Evolutionary conservation across 768 basidiomycete species (phyloP).

Genomic region (Jaapia argillacea): DNA sequence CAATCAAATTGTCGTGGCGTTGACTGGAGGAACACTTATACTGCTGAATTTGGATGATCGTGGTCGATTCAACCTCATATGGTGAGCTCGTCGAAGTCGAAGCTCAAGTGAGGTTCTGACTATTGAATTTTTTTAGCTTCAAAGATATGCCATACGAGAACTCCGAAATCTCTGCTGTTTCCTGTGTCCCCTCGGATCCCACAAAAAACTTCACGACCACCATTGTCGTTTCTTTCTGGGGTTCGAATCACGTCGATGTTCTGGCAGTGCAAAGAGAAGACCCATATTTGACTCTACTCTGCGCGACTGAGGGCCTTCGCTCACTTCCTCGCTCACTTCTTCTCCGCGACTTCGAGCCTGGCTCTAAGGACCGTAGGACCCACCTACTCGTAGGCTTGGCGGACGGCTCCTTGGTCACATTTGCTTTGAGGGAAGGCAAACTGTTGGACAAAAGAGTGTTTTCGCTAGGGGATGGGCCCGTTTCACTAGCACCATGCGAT

Average conservation of each 20-base stretch:
- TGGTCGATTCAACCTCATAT: slow-evolving; percentile 21
- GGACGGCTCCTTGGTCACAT: slow-evolving; percentile 62
- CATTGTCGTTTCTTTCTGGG: slow-evolving; percentile 72
- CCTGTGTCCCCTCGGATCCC: slow-evolving; percentile 46
- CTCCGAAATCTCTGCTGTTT: slow-evolving; percentile 61
- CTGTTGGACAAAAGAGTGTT: slow-evolving; percentile 45
- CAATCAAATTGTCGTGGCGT: slow-evolving; percentile 55
- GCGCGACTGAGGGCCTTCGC: slow-evolving; percentile 29
- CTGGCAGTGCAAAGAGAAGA: slow-evolving; percentile 25
- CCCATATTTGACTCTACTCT: slow-evolving; percentile 17
- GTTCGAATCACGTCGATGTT: slow-evolving; percentile 50
- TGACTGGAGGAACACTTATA: slow-evolving; percentile 42
- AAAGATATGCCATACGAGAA: slow-evolving; percentile 5
- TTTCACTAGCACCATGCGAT: slow-evolving; percentile 43
- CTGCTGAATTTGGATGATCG: slow-evolving; percentile 38
- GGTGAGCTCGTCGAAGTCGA: slow-evolving; percentile 15
- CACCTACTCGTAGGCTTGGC: slow-evolving; percentile 66
- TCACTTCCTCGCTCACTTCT: slow-evolving; percentile 36
- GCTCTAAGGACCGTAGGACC: slow-evolving; percentile 29
- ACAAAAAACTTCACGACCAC: slow-evolving; percentile 33
- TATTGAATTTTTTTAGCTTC: slow-evolving; percentile 6
- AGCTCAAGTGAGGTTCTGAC: not conserved
- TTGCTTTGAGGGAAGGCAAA: slow-evolving; percentile 27
- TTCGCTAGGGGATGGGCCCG: slow-evolving; percentile 58
- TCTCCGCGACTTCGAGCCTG: slow-evolving; percentile 47